Evolutionary conservation across 345 rosid species (phyloP), one percentile per base, ranked within the genome.

Genomic region (Sapria himalayana): DNA sequence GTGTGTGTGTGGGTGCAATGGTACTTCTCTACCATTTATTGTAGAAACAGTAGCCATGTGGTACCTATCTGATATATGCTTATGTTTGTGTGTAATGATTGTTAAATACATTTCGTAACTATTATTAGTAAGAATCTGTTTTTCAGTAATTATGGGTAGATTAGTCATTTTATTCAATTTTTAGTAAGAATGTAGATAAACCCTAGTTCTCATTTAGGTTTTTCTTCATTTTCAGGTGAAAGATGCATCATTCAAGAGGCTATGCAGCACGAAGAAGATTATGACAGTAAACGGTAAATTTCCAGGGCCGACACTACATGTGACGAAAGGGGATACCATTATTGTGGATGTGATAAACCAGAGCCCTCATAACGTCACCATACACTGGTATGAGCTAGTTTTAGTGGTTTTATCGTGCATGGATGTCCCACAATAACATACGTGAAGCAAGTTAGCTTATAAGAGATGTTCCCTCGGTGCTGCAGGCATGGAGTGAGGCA

Each of bases 401-500:
- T 25, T 15, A 17, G 5, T 20, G 8, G 9, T 18, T 5, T 23
- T 16, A 19, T n/a, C n/a, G n/a, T 19, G n/a, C 6, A 19, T 0
- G 23, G 16, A 14, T 43, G 5, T 15, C 3, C 18, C 22, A 9
- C 24, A 11, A 7, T 41, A 13, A 7, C 45, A n/a, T 19, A 41
- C 37, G 15, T 13, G 13, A 24, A n/a, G 16, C 5, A 21, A 24
- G 22, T 2, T 15, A 12, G 33, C n/a, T 7, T 25, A 5, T 27
- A 23, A 11, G 19, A 10, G 19, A 16, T 45, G 20, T 8, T 10
- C 15, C 29, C 19, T 35, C 44, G 45, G 10, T 18, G 1, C 7
- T 9, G 19, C 25, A 67, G 66, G 73, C 70, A 63, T 21, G 73
- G 70, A 11, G 61, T 67, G 41, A 57, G 45, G 11, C 66, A 49